Evolutionary conservation across 2,329 filamentous ascomycete species (phyloP).

Genomic region (Penicillium brevicompactum): DNA sequence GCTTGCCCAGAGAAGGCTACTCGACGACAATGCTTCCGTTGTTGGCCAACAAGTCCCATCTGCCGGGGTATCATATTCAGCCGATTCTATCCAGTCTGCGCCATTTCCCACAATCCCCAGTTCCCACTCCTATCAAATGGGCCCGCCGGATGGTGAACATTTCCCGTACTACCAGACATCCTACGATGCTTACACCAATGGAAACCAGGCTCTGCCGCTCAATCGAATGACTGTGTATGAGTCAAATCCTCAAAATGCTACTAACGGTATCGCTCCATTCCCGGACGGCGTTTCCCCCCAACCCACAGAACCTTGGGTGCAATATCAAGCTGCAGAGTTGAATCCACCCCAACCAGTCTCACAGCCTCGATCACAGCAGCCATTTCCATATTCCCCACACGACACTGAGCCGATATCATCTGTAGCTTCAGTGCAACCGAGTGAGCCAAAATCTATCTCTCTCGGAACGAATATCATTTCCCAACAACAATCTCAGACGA

Average conservation of each 20-base stretch:
- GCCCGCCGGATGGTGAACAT: background rate
- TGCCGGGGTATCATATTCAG: constrained; percentile 15
- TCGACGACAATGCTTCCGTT: constrained; percentile 30
- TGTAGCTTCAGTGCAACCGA: constrained; percentile 26
- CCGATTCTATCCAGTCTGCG: constrained; percentile 17
- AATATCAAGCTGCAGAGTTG: background rate
- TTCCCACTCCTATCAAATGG: constrained; percentile 6
- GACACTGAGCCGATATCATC: constrained; percentile 46
- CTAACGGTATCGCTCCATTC: constrained; percentile 4
- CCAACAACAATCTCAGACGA: constrained; percentile 22
- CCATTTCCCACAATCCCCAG: constrained; percentile 16
- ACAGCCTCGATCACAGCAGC: constrained; percentile 30
- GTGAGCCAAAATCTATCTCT: constrained; percentile 28
- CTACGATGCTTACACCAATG: background rate
- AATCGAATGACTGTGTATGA: constrained; percentile 8
- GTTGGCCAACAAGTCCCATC: constrained; percentile 15
- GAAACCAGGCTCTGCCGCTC: constrained; percentile 11
- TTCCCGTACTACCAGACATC: background rate
- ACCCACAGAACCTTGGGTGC: background rate
- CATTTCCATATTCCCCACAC: constrained; percentile 35
- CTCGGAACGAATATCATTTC: constrained; percentile 6
- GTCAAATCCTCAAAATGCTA: constrained; percentile 9
- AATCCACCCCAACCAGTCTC: constrained; percentile 14
- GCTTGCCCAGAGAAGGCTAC: constrained; percentile 33
- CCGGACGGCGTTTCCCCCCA: background rate